Base-by-base conservation (phyloP, 257 asterid genomes). In the Przewalskia tangutica region DNA sequence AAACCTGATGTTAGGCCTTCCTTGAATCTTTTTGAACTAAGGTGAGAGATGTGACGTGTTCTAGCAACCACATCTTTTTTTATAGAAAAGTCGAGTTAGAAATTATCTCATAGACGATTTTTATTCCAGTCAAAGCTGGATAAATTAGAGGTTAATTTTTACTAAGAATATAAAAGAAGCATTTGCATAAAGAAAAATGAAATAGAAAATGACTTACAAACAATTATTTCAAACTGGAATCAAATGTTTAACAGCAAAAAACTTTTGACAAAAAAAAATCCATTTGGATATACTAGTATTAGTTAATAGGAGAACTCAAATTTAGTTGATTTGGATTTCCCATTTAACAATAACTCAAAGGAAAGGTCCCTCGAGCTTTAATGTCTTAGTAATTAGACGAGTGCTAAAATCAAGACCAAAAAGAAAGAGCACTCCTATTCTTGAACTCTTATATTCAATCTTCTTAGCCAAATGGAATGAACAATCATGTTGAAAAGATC, bases 401-500 rank as follows among this genome's bases (percentile, higher is more conserved):
- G 32, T 27, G 32, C 32, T 27, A 1, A 27, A 27, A 27, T 27
- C 32, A 27, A 27, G 32, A 27, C 32, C 32, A 27, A 27, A 27
- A 27, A 27, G 32, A 27, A 27, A 27, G 32, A 0, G 32, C 32
- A 50, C 7, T 75, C 46, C 62, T 75, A 75, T 23, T 85, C 86
- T 8, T 42, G 85, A 70, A 91, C 83, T 38, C 89, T 90, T 48
- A 89, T 81, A 81, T 94, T 91, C 82, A 94, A 89, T 82, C 97
- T 84, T 42, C 97, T 83, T 44, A 94, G 84, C 98, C 98, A 94
- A 48, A 94, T 87, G 14, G 98, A 94, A 34, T 92, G 98, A 84
- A 94, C 58, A 13, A 89, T 88, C 98, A 92, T 92, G 79, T 89
- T 89, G 59, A 92, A 93, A 7, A 93, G 88, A 27, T 91, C 98